Conservation (phyloP, 2,329 filamentous ascomycete species). For the Diaporthe helianthi region DNA sequence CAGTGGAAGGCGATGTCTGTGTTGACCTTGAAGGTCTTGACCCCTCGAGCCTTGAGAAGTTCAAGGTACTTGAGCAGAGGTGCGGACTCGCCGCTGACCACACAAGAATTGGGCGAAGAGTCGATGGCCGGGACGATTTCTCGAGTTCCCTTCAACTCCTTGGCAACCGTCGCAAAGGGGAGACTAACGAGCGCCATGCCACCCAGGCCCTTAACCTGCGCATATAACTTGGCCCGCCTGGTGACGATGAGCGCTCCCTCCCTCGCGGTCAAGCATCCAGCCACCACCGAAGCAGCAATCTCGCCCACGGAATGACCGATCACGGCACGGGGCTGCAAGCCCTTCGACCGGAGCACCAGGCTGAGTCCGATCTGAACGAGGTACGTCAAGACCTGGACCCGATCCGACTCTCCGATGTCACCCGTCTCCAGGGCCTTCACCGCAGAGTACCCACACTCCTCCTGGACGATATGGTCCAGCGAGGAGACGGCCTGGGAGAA, state of each 20-base stretch:
- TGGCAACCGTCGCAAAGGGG: not conserved
- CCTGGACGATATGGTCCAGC: not conserved
- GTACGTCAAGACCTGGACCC: not conserved
- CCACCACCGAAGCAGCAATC: not conserved
- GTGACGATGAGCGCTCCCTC: not conserved
- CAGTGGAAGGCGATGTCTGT: not conserved
- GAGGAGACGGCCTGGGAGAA: not conserved
- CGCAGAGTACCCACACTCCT: not conserved
- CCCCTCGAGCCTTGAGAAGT: not conserved
- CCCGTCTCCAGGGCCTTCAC: not conserved
- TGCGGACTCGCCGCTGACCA: not conserved
- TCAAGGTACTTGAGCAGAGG: not conserved
- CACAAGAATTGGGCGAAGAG: not conserved
- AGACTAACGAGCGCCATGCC: not conserved
- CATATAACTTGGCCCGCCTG: not conserved
- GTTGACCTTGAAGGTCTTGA: not conserved
- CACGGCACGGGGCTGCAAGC: not conserved
- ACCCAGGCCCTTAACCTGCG: not conserved
- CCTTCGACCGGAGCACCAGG: not conserved
- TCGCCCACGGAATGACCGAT: not conserved
- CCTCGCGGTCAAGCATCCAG: not conserved
- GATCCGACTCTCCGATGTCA: not conserved
- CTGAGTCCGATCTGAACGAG: not conserved
- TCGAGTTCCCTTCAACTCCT: not conserved
- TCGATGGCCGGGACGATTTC: not conserved